These are phyloP conservation scores for Aspergillus sclerotiicarbonarius DNA, from an alignment of 495 filamentous ascomycete genomes.

Conservation along the genomic window DNA sequence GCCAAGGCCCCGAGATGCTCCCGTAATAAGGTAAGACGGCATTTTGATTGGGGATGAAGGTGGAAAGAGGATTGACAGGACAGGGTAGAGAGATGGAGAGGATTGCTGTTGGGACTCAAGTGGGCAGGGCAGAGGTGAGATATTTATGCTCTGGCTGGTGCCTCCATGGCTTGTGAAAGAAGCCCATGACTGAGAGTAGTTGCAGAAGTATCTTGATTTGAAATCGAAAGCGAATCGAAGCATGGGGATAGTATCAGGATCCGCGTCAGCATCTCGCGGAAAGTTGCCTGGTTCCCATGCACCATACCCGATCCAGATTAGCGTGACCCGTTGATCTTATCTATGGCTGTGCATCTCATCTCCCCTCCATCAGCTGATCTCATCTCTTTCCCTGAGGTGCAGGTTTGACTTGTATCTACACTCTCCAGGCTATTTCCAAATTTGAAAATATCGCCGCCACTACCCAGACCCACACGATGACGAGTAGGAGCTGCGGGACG, in stretches of 20 bases:
- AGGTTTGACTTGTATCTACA: no score
- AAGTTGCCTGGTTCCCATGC: background rate
- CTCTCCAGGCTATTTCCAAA: no score
- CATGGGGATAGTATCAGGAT: background rate
- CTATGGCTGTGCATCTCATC: no score
- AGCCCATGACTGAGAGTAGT: background rate
- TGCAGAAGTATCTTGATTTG: background rate
- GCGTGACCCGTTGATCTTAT: no score
- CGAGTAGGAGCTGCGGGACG: background rate
- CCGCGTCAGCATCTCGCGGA: background rate
- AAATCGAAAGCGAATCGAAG: background rate
- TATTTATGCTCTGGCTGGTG: background rate
- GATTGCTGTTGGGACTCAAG: no score
- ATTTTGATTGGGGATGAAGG: slow-evolving; percentile 14
- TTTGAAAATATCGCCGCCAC: no score
- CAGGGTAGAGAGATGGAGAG: background rate
- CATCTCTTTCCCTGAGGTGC: no score
- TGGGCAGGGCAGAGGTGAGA: background rate
- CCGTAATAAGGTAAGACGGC: slow-evolving; percentile 37
- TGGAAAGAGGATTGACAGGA: background rate
- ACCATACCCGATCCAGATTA: no score
- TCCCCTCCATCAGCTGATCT: no score
- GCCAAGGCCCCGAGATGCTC: slow-evolving; percentile 40
- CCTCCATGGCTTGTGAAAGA: background rate
- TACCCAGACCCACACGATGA: background rate